Base-by-base conservation (phyloP, 805 yeast species). In the Yueomyces sinensis region DNA sequence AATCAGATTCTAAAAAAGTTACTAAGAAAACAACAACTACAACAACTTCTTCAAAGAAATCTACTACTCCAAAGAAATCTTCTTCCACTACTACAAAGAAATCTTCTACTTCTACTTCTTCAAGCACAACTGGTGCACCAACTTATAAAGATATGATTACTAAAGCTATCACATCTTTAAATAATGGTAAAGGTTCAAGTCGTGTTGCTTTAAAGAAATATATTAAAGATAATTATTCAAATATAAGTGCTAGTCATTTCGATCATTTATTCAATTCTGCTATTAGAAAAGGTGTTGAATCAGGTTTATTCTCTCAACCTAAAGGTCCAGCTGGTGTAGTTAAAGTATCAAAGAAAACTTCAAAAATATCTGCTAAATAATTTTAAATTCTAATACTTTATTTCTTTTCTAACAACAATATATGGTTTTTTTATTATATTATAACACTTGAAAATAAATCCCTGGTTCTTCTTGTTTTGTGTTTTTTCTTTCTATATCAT, bases 151-250 rank as follows among this genome's bases (percentile, higher is more conserved):
- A 47, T 29, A 49, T 51, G 56, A 61, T 65, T 37, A 48, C 52
- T 32, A 69, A 76, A 40, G 91, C 91, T 37, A 69, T 83, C 46
- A 51, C 67, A 30, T 63, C 80, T 32, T 68, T 82, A 49, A 81
- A 81, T 53, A 87, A 81, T 52, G 76, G 93, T 61, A 78, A 71
- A 41, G 94, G 94, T 39, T 75, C 86, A 9, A 55, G 87, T 47
- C 87, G 94, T 59, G 84, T 79, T 58, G 89, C 89, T 14, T 66
- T 84, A 52, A 84, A 84, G 69, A 82, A 82, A 62, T 82, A 74
- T 60, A 76, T 84, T 42, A 74, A 68, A 33, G 53, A 47, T 32
- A 48, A 46, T 30, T 46, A 58, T 60, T 76, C 63, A 67, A 63
- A 61, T 66, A 72, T 44, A 47, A 66, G 69, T 32, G 66, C 76